Evolutionary conservation across 2,329 filamentous ascomycete species (phyloP), one percentile per base, ranked within the genome.

Genomic region (Colletotrichum lentis): DNA sequence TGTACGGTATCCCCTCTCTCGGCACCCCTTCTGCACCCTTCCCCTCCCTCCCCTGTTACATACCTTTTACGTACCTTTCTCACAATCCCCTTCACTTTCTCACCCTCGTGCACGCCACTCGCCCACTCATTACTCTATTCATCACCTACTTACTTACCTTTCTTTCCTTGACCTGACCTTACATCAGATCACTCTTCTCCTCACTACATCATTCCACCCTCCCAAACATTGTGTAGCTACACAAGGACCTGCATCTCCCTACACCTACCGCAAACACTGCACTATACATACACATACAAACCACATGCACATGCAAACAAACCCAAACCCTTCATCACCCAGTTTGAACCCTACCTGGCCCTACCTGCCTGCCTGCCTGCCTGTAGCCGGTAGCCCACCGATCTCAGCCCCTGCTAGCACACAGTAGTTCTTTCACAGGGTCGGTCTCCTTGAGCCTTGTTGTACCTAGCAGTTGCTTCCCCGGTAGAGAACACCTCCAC

Each of bases 31-130:
- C 5, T 60, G 11, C 59, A 22, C 50, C 24, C 12, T 37, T 10
- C 20, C 20, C 56, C 54, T 46, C 2, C 41, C 54, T 55, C 49
- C 49, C 55, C 55, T 59, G 56, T 56, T 68, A 56, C 55, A 14
- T 68, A 65, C 35, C 18, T 61, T 68, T 68, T 68, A 68, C 65
- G 54, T 65, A 66, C 50, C 56, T 47, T 43, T 59, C 49, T 61
- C 39, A 12, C 31, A 39, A 31, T 60, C 66, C 37, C 62, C 43
- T 55, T 59, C 62, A 44, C 47, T 41, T 43, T 22, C 27, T 44
- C 43, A 39, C n/a, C 47, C 41, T 68, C n/a, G 55, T 59, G 47
- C 65, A 64, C 61, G n/a, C 24, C 20, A 35, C 43, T 54, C 54
- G 37, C 62, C 66, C 66, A 66, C 66, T 61, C 62, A 61, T 57